Evolutionary conservation across 2,329 filamentous ascomycete species (phyloP).

Genomic region (Lachnellula hyalina): DNA sequence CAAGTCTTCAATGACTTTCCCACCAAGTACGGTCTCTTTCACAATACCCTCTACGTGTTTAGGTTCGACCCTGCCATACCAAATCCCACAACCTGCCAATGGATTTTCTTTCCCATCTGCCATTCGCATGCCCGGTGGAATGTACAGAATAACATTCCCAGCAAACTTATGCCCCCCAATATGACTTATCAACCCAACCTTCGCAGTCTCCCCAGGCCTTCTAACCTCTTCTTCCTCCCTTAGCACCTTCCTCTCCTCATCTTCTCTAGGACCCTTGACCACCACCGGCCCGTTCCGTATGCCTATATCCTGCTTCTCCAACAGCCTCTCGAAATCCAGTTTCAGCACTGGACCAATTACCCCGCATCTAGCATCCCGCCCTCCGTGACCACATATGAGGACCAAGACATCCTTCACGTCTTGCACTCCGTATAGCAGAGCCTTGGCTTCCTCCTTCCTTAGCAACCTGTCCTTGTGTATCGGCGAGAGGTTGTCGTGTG

Average conservation of each 20-base stretch:
- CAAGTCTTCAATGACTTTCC: constrained; percentile 63
- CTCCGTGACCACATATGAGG: constrained; percentile 82
- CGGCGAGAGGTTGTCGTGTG: constrained; percentile 53
- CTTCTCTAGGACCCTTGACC: constrained; percentile 31
- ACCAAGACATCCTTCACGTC: constrained; percentile 66
- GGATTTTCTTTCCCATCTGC: constrained; percentile 44
- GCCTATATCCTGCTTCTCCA: constrained; percentile 45
- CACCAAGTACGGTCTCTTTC: constrained; percentile 61
- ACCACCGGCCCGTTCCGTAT: constrained; percentile 43
- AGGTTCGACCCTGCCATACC: constrained; percentile 76
- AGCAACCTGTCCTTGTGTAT: constrained; percentile 49
- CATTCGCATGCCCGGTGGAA: constrained; percentile 52
- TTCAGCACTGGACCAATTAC: constrained; percentile 69
- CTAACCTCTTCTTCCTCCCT: constrained; percentile 30
- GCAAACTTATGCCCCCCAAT: constrained; percentile 83
- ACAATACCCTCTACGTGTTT: constrained; percentile 72
- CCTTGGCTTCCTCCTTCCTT: constrained; percentile 48
- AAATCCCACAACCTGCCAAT: constrained; percentile 67
- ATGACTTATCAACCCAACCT: constrained; percentile 69
- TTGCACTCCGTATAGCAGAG: constrained; percentile 49
- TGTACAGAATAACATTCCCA: constrained; percentile 76
- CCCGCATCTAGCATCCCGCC: constrained; percentile 77
- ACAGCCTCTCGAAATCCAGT: constrained; percentile 60
- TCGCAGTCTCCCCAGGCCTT: constrained; percentile 37
- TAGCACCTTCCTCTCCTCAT: not conserved